Base-by-base conservation (phyloP, 106 monocot genomes). In the Alisma plantagoaquatica region DNA sequence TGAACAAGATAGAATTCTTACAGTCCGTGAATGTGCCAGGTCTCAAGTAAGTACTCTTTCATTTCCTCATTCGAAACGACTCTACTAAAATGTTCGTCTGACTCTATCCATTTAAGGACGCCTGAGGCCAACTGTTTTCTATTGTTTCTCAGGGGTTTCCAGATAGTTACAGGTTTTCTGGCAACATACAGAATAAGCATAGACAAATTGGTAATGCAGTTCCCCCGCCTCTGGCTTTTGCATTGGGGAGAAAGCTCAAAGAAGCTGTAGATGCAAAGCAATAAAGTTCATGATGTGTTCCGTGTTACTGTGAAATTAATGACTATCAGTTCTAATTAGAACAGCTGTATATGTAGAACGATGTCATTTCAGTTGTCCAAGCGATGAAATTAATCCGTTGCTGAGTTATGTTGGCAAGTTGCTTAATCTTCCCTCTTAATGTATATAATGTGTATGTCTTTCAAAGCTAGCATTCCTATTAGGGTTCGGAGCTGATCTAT, bases 181-280 rank as follows among this genome's bases (percentile, higher is more conserved):
- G 94, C 15, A 96, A 73, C 68, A 96, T 96, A 33, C 84, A 88
- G 49, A 84, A 73, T 44, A 88, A 78, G 59, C 77, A 88, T 58
- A 77, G 81, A 59, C 88, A 96, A 49, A 96, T 96, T 58, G 88
- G 94, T 9, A 96, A 96, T 65, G 94, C 88, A 4, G 94, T 94
- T 53, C 94, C 94, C 0, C 94, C 94, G 35, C 84, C 94, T 10
- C 80, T 96, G 22, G 94, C 94, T 2, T 96, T 71, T 75, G 94
- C 81, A 28, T 43, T 96, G 10, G 94, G 94, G 29, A 81, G 62
- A 47, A 84, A 89, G 63, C 70, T 96, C 20, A 89, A 96, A 66
- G 88, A 89, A 76, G 94, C 63, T 35, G 51, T 81, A 58, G 84
- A 84, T 59, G 58, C 67, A 25, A 82, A 74, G 56, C 20, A 29